A percentile compares a stretch with the other conserved stretches of the same genome.
Conservation (phyloP, 768 basidiomycete genomes). For the Tulasnella sp. region DNA sequence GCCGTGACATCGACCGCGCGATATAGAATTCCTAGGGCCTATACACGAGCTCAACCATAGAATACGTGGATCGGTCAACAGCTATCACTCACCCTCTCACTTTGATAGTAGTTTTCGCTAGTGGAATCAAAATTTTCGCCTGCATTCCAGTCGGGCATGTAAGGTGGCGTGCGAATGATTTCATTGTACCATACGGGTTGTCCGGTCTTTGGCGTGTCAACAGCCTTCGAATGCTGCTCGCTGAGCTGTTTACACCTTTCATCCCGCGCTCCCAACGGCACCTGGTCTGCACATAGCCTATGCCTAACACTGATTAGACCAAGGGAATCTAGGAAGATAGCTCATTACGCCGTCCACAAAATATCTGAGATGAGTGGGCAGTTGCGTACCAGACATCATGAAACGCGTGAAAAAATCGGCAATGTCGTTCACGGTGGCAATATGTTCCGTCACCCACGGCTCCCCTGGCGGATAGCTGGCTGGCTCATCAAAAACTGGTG, state of each 20-base stretch:
- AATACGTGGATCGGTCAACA: too few relatives aligned
- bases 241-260: constrained; percentile 20
- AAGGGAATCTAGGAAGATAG: constrained; percentile 8
- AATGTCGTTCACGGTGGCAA: constrained; percentile 18
- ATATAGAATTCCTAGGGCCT: too few relatives aligned
- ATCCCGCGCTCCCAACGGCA: constrained; percentile 17
- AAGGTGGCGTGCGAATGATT: too few relatives aligned
- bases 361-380: too few relatives aligned
- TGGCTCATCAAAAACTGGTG: background rate
- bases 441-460: constrained; percentile 8
- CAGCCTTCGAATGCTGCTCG: constrained; percentile 19
- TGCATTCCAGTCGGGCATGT: too few relatives aligned
- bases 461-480: background rate
- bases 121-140: too few relatives aligned
- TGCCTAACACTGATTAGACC: constrained; percentile 20
- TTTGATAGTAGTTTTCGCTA: too few relatives aligned
- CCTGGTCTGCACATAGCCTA: constrained; percentile 21
- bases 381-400: constrained; percentile 12
- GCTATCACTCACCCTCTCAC: too few relatives aligned
- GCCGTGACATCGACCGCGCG: too few relatives aligned
- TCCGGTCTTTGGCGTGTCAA: constrained; percentile 20
- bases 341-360: background rate
- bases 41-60: too few relatives aligned
- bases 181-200: background rate
- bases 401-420: constrained; percentile 21